Percentiles rank a stretch among this genome's conserved stretches.
Conservation (phyloP, 2,329 filamentous ascomycete species). For the Escovopsis sp. region DNA sequence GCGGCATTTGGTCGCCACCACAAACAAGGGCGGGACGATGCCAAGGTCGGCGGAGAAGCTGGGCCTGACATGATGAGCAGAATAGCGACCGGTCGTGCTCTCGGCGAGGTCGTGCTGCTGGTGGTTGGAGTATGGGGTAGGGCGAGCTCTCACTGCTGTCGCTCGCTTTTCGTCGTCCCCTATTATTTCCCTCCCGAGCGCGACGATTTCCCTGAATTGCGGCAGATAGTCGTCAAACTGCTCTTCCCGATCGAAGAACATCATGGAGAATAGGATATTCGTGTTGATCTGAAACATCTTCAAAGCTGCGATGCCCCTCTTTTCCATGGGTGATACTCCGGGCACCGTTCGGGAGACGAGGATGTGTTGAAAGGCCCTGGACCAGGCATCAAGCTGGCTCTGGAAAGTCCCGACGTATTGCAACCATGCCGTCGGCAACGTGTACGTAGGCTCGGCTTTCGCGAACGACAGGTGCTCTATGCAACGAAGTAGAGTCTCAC, state of each 20-base stretch:
- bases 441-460: slow-evolving; percentile 35
- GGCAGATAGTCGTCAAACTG: slow-evolving; percentile 40
- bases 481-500: slow-evolving; percentile 42
- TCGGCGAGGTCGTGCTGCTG: slow-evolving; percentile 18
- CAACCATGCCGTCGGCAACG: slow-evolving; percentile 33
- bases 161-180: slow-evolving; percentile 41
- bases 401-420: slow-evolving; percentile 34
- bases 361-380: slow-evolving; percentile 39
- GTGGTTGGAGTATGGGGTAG: slow-evolving; percentile 27
- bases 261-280: slow-evolving; percentile 42
- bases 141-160: slow-evolving; percentile 26
- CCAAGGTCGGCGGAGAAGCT: slow-evolving; percentile 51
- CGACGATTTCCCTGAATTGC: slow-evolving; percentile 40
- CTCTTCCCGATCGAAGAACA: slow-evolving; percentile 42
- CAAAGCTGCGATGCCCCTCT: slow-evolving; percentile 43
- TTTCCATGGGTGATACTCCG: slow-evolving; percentile 37
- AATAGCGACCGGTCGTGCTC: slow-evolving; percentile 27
- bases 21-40: slow-evolving; percentile 49
- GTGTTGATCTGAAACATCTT: slow-evolving; percentile 49
- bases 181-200: slow-evolving; percentile 43
- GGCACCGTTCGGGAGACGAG: slow-evolving; percentile 33
- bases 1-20: slow-evolving; percentile 52
- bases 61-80: slow-evolving; percentile 38
- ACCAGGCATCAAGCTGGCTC: slow-evolving; percentile 39
- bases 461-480: slow-evolving; percentile 37